phyloP scores from a whole-genome alignment of 2,329 filamentous ascomycete species.

The Epichloe baconii region DNA sequence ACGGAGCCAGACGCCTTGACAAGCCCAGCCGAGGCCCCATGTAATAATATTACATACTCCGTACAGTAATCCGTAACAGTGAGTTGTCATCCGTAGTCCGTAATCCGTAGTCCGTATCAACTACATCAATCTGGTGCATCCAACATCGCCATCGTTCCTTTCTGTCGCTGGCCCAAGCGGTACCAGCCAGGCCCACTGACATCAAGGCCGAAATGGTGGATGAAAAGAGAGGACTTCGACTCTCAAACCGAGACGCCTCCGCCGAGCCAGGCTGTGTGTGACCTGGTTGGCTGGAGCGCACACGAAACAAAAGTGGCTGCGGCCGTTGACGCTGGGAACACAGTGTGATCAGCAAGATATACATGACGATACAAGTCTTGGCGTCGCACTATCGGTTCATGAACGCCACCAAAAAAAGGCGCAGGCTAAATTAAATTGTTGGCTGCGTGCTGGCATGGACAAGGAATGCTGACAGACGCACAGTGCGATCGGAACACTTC shows the following conservation, averaged over 20 bases:
- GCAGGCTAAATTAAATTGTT: neutral
- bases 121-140: neutral
- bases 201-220: neutral
- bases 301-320: neutral
- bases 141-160: neutral
- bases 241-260: neutral
- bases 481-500: neutral
- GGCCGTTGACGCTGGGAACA: neutral
- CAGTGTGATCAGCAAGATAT: slow-evolving; percentile 1
- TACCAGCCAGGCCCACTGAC: neutral
- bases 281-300: neutral
- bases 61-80: too few relatives aligned
- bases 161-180: neutral
- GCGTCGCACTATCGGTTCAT: slow-evolving; percentile 4
- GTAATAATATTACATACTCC: neutral
- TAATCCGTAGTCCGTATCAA: too few relatives aligned
- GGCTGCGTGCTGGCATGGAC: neutral
- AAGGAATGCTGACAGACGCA: neutral
- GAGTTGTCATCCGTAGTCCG: too few relatives aligned
- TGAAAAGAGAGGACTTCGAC: neutral
- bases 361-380: slow-evolving; percentile 2
- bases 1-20: neutral
- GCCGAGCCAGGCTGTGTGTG: neutral
- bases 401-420: neutral
- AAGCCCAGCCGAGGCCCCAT: neutral